Base-by-base conservation (phyloP, 2,329 filamentous ascomycete genomes). In the Fusarium globosum region DNA sequence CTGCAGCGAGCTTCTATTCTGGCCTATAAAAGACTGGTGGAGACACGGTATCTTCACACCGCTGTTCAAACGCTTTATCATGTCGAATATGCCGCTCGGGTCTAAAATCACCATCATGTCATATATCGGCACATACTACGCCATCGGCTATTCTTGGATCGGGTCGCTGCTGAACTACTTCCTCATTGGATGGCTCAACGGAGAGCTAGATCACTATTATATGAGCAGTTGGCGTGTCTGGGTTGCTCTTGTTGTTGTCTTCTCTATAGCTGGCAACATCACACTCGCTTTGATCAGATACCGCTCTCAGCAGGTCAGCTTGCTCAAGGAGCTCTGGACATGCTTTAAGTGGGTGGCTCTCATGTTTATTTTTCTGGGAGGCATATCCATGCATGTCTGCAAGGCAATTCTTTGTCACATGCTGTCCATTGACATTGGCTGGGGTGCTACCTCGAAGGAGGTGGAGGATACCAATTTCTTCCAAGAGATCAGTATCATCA, bases 101-200 rank as follows among this genome's bases (percentile, higher is more conserved):
- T 55, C 51, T 82, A 87, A 71, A 35, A 68, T 46, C 26, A 52
- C 26, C 4, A 59, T 35, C n/a, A 61, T 69, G n/a, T 72, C 23
- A 0, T 39, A 13, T n/a, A 42, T 38, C 30, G 38, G 38, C 1
- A 56, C 53, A 9, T 43, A 92, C 81, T 92, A 92, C 74, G 92
- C 92, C n/a, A 89, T 94, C 59, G 92, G 87, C 2, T 87, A 55
- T 4, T 55, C 51, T 6, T 55, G 51, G 51, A 16, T 88, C 1
- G 88, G 90, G 4, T 91, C 85, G 81, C 90, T 20, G 83, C 93
- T 52, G 92, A 94, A 94, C 81, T 94, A 94, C 80, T 88, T 93
- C 78, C 81, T 92, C 26, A 85, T 92, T 52, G 92, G 92, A 26
- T 92, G 90, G 87, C 92, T 88, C 82, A 91, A 91, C 73, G 90